Base-by-base conservation (phyloP, 2,329 filamentous ascomycete species). In the Colletotrichum spinosum region DNA sequence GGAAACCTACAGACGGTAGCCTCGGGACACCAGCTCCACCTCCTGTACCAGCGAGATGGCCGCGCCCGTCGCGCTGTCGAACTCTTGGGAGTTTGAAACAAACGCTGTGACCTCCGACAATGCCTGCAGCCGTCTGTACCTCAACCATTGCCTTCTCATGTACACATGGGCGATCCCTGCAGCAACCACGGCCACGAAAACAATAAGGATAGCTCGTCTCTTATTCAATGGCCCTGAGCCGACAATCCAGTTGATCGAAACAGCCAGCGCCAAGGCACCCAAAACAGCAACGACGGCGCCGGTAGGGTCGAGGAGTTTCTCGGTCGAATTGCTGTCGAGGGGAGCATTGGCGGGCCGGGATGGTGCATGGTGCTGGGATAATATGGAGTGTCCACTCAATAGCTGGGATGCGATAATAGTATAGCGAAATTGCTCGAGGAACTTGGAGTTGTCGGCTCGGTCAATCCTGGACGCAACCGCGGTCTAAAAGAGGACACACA, bases 401-500 rank as follows among this genome's bases (percentile, higher is more conserved):
- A 97, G 85, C 75, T 97, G 94, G 25, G 94, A 97, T 55, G 94
- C 94, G 73, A 97, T 92, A 69, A 97, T 92, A 25, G 92, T 91
- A 79, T 97, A 97, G 69, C 94, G 92, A 73, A 97, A 97, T 74
- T 94, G 92, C 78, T 97, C 94, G 65, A 97, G 85, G 73, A 97
- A 97, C 70, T 90, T 90, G 70, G 90, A 86, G 74, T 94, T 97
- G 71, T 97, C 94, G 70, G 87, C 88, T 69, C 90, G 86, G 60
- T 92, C 90, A 68, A 97, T 85, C 67, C 88, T 86, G 45, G 90
- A 89, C 69, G 91, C 91, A 63, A 94, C 85, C 9, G 87, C 90
- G 71, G 85, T 86, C 90, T 92, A 73, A 42, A 57, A 70, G 50
- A 56, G 52, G 48, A 52, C 17, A 45, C 52, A 53, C 33, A 58